phyloP scores from a whole-genome alignment of 2,329 filamentous ascomycete genomes.

The Neonectria faginata region DNA sequence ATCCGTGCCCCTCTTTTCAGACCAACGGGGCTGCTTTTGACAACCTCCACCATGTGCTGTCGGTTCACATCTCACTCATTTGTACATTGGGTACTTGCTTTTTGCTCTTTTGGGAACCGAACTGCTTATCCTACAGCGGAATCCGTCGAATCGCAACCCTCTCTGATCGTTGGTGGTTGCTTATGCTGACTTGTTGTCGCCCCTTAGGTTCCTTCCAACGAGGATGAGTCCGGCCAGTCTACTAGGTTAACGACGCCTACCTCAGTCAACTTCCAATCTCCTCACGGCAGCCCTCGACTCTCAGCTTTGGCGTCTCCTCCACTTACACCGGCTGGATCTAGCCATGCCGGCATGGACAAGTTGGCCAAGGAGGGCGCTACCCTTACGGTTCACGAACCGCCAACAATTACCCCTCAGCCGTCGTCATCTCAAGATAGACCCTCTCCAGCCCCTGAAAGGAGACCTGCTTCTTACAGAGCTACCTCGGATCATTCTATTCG shows the following conservation, averaged over 20 bases:
- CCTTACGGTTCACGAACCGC: constrained; percentile 54
- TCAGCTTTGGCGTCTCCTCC: constrained; percentile 87
- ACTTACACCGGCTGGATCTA: constrained; percentile 85
- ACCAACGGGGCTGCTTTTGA: constrained; percentile 16
- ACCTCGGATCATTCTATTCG: constrained; percentile 58
- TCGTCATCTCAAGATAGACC: constrained; percentile 67
- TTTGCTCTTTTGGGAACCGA: neutral
- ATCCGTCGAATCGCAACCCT: neutral
- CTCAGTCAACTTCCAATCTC: constrained; percentile 74
- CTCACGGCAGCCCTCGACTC: constrained; percentile 73
- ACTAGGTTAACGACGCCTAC: constrained; percentile 74
- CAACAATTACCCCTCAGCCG: constrained; percentile 76
- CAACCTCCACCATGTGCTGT: constrained; percentile 8
- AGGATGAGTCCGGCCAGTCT: constrained; percentile 69
- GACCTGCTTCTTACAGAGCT: constrained; percentile 56
- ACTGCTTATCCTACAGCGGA: constrained; percentile 6
- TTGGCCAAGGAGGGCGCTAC: constrained; percentile 50
- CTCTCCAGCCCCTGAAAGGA: constrained; percentile 55
- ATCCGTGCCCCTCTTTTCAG: constrained; percentile 25
- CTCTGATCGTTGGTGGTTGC: constrained; percentile 16
- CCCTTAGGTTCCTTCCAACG: constrained; percentile 68
- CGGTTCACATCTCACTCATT: neutral
- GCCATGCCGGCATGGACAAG: constrained; percentile 50
- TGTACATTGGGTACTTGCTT: constrained; percentile 1
- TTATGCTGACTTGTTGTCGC: constrained; percentile 45